Base-by-base conservation (phyloP, 2,329 filamentous ascomycete species). In the Aureobasidium leucospermi region DNA sequence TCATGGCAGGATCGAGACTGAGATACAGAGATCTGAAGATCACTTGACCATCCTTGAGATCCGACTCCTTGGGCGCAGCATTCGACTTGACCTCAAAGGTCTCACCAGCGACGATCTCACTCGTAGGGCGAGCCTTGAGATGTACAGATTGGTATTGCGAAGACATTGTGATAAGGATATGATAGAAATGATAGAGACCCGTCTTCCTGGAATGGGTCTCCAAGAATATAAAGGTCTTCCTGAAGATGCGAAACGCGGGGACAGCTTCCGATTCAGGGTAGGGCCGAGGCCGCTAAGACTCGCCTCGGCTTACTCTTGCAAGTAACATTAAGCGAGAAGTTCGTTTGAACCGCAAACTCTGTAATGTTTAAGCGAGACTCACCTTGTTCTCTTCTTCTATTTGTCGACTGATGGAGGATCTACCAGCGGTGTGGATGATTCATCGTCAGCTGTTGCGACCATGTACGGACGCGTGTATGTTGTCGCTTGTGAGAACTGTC, bases 1-100 rank as follows among this genome's bases (percentile, higher is more conserved):
- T 73, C 67, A 81, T 78, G 1, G 78, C 79, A 3, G 80, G 79
- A 66, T 82, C 79, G 59, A 81, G 80, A 62, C 77, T 80, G 58
- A 81, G 67, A 66, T 75, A 80, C 31, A 75, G 67, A 2, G 71
- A 67, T 65, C 80, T 76, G 62, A 79, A 65, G 29, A 81, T 74
- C 63, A 79, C 70, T 68, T 81, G 71, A 60, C 73, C 68, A 39
- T 73, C 60, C 34, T 69, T 67, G 10, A 68, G 61, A 23, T 58
- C 55, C 8, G 55, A 49, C 19, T 48, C 55, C 29, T 58, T 49
- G 1, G 66, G 65, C 2, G 62, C 62, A 11, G 56, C 45, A 46
- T 66, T 62, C 19, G 61, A 32, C 59, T 64, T 61, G 45, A 64
- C 43, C 36, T 58, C 62, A 56, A 67, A 67, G 9, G 66, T 67